phyloP scores from a whole-genome alignment of 2,329 filamentous ascomycete genomes.

The Pestalotiopsis sp. region DNA sequence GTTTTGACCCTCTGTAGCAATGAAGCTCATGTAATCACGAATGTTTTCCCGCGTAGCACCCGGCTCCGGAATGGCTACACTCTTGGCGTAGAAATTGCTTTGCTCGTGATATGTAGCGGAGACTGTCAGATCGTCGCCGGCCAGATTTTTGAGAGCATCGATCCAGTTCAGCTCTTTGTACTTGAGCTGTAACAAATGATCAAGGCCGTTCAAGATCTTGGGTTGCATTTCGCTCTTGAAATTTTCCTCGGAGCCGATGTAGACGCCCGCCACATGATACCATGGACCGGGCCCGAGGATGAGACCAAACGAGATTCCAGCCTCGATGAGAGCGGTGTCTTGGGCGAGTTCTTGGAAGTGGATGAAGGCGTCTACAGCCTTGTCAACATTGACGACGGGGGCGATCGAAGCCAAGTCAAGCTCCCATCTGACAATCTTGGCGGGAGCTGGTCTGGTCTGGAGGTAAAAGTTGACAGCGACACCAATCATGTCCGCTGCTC shows the following conservation, averaged over 20 bases:
- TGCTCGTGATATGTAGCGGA: slow-evolving; percentile 19
- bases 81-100: slow-evolving; percentile 39
- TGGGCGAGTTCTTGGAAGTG: slow-evolving; percentile 35
- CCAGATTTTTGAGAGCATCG: slow-evolving; percentile 21
- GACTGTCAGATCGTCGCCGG: slow-evolving; percentile 18
- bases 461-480: slow-evolving; percentile 40
- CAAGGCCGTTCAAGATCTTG: slow-evolving; percentile 26
- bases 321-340: slow-evolving; percentile 30
- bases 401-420: slow-evolving; percentile 18
- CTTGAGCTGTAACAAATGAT: not conserved
- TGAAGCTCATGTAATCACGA: slow-evolving; percentile 27
- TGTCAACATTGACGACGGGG: not conserved
- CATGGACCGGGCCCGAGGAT: slow-evolving; percentile 27
- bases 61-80: slow-evolving; percentile 31
- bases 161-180: slow-evolving; percentile 25
- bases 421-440: slow-evolving; percentile 38
- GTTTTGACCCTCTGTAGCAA: slow-evolving; percentile 16
- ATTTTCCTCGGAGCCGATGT: slow-evolving; percentile 27
- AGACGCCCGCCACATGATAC: slow-evolving; percentile 28
- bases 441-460: slow-evolving; percentile 33
- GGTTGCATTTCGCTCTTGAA: slow-evolving; percentile 30
- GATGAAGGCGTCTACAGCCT: not conserved
- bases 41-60: slow-evolving; percentile 25
- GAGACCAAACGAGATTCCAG: slow-evolving; percentile 32
- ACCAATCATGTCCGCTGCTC: slow-evolving; percentile 43